Evolutionary conservation across 768 basidiomycete species (phyloP).

Genomic region (Hygrophoropsis aurantiaca): DNA sequence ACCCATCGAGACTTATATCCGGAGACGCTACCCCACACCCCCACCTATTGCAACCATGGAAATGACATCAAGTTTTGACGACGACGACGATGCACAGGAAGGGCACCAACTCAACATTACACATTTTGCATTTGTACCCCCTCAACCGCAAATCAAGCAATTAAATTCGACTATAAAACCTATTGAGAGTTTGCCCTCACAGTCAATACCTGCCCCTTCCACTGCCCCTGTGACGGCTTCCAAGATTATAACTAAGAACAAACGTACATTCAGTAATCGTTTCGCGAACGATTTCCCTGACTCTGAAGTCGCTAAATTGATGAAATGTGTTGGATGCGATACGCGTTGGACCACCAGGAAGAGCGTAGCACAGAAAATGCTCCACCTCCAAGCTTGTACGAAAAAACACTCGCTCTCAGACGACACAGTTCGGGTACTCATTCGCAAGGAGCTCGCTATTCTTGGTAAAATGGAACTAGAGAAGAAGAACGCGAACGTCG

Average conservation of each 20-base stretch:
- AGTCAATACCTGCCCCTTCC: background rate
- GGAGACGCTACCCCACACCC: conserved; percentile 6
- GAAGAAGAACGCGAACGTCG: conserved; percentile 23
- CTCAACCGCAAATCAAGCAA: background rate
- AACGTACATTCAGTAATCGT: conserved; percentile 11
- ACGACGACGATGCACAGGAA: conserved; percentile 27
- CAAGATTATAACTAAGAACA: conserved; percentile 10
- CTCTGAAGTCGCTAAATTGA: conserved; percentile 45
- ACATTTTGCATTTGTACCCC: conserved; percentile 39
- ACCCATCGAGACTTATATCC: background rate
- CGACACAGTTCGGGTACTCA: conserved; percentile 53
- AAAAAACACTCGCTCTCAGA: conserved; percentile 54
- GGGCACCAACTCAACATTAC: conserved; percentile 26
- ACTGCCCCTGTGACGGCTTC: background rate
- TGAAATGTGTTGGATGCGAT: conserved; percentile 65
- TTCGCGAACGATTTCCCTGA: conserved; percentile 42
- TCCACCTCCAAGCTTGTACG: conserved; percentile 69
- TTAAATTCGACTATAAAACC: background rate
- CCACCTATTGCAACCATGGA: conserved; percentile 11
- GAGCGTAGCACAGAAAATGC: conserved; percentile 56
- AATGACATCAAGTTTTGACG: conserved; percentile 16
- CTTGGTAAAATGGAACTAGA: conserved; percentile 7
- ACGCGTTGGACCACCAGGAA: conserved; percentile 71
- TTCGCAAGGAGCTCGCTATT: conserved; percentile 48
- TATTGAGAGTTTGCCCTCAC: conserved; percentile 4